These are phyloP conservation scores for Helicocarpus griseus DNA, from an alignment of 2,329 filamentous ascomycete species.

Conservation along the genomic window DNA sequence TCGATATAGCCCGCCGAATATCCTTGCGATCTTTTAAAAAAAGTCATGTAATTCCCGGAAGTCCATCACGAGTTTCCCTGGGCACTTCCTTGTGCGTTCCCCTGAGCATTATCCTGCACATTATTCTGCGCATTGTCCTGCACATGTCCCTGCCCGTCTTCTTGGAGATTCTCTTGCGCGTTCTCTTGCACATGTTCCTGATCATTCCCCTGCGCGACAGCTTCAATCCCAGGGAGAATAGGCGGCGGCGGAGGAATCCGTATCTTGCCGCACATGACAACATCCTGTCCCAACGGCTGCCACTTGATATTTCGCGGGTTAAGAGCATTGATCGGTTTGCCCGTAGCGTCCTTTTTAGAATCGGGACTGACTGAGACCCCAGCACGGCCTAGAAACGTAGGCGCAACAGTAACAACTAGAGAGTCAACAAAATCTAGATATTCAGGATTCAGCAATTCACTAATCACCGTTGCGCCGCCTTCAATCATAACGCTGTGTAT, in stretches of 20 bases:
- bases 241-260: constrained; percentile 13
- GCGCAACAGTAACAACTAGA: constrained; percentile 81
- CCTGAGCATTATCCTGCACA: neutral
- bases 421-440: constrained; percentile 59
- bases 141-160: neutral
- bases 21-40: constrained; percentile 12
- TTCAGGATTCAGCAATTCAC: constrained; percentile 58
- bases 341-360: constrained; percentile 41
- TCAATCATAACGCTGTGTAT: constrained; percentile 83
- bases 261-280: constrained; percentile 66
- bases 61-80: neutral
- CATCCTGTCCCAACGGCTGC: constrained; percentile 71
- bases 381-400: constrained; percentile 76
- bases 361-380: constrained; percentile 71
- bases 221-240: constrained; percentile 13
- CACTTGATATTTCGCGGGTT: constrained; percentile 60
- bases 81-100: neutral
- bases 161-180: neutral
- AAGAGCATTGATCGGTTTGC: constrained; percentile 49
- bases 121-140: neutral
- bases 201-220: constrained; percentile 9
- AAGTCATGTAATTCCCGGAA: neutral
- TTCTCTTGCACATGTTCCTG: neutral
- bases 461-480: constrained; percentile 74
- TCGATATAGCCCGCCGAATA: constrained; percentile 11